These are phyloP conservation scores for Neonectria neomacrospora DNA, from an alignment of 2,329 filamentous ascomycete genomes.

Conservation along the genomic window DNA sequence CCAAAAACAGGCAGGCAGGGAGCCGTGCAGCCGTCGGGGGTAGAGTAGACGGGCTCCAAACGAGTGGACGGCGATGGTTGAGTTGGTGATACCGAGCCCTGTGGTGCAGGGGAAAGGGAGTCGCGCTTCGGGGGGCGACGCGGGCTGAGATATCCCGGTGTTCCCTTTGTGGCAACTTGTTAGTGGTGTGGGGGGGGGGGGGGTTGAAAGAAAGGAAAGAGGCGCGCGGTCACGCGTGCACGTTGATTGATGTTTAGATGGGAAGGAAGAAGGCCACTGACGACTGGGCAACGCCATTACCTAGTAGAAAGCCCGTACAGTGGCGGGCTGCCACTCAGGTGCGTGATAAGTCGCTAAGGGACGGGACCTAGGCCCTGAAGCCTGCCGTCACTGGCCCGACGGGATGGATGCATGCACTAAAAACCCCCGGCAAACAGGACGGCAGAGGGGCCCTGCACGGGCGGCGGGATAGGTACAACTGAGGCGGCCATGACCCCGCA, in stretches of 20 bases:
- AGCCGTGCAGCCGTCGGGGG: constrained; percentile 27
- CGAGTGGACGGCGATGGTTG: constrained; percentile 5
- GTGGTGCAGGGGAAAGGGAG: constrained; percentile 7
- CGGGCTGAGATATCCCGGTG: constrained; percentile 9
- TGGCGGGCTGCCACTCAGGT: not conserved
- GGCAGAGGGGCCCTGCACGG: not conserved
- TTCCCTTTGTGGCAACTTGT: constrained; percentile 5
- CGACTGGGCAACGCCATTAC: not conserved
- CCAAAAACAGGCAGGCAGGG: constrained; percentile 26
- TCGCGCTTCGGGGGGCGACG: not conserved
- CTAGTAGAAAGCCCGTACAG: not conserved
- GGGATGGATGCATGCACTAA: not conserved
- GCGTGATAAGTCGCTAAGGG: too few relatives aligned
- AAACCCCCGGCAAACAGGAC: not conserved
- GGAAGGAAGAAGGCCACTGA: not conserved
- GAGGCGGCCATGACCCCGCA: not conserved
- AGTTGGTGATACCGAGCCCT: constrained; percentile 17
- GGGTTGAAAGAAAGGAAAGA: constrained; percentile 17
- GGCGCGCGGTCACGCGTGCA: constrained; percentile 35
- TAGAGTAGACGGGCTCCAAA: constrained; percentile 14
- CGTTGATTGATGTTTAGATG: constrained; percentile 1
- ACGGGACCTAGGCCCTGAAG: too few relatives aligned
- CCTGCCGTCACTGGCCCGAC: too few relatives aligned
- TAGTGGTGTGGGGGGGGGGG: constrained; percentile 26
- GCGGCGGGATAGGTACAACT: not conserved